These are phyloP conservation scores for Tylopilus sp. DNA, from an alignment of 768 basidiomycete species.

Conservation along the genomic window DNA sequence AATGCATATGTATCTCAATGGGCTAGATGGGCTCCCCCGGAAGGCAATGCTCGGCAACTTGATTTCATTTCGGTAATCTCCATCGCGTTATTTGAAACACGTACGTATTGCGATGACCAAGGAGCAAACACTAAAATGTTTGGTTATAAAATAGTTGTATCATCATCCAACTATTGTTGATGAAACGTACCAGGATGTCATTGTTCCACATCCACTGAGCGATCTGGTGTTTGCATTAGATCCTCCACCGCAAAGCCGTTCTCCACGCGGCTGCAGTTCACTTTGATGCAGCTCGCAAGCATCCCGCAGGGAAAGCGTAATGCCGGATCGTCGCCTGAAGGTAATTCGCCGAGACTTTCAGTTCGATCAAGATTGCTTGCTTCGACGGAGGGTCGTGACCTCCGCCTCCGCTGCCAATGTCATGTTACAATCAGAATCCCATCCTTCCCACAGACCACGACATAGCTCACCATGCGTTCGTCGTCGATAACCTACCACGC, in stretches of 20 bases:
- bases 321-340: background rate
- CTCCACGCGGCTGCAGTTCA: background rate
- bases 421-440: background rate
- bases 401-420: slow-evolving; percentile 10
- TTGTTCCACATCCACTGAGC: slow-evolving; percentile 1
- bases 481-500: slow-evolving; percentile 15
- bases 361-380: background rate
- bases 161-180: background rate
- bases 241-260: background rate
- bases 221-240: background rate
- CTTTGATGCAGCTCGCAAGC: background rate
- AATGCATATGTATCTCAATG: slow-evolving; percentile 3
- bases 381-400: slow-evolving; percentile 1
- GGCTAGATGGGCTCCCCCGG: no score
- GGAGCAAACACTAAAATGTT: background rate
- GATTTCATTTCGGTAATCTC: slow-evolving; percentile 30
- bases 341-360: background rate
- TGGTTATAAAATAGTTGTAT: slow-evolving; percentile 2
- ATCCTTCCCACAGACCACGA: background rate
- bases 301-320: slow-evolving; percentile 1
- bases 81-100: slow-evolving; percentile 3
- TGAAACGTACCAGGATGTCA: slow-evolving; percentile 5
- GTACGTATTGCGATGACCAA: slow-evolving; percentile 3
- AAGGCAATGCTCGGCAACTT: slow-evolving; percentile 6
- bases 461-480: background rate